phyloP scores from a whole-genome alignment of 768 basidiomycete species.

The Trichaptum fuscoviolaceum region DNA sequence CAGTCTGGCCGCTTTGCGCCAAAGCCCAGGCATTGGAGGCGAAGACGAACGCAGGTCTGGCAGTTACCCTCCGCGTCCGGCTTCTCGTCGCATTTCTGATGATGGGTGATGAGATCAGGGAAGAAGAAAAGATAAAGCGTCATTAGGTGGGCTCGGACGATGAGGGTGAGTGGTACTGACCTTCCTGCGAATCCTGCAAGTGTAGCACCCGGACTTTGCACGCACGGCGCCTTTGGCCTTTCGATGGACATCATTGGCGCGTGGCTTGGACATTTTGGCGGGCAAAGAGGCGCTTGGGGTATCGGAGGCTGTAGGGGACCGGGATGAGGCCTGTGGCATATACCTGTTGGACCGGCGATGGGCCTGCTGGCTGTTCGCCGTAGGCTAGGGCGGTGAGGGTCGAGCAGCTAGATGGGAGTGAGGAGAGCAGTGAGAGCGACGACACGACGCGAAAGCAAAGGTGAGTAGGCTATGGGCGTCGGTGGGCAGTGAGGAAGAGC shows the following conservation, averaged over 20 bases:
- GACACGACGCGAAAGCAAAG: too few relatives aligned
- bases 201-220: conserved; percentile 87
- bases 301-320: conserved; percentile 30
- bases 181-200: conserved; percentile 83
- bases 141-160: too few relatives aligned
- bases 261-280: conserved; percentile 41
- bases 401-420: conserved; percentile 8
- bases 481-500: conserved; percentile 15
- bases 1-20: conserved; percentile 83
- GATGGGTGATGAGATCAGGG: conserved; percentile 2
- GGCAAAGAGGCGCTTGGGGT: conserved; percentile 26
- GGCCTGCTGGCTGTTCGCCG: not conserved
- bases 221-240: conserved; percentile 79
- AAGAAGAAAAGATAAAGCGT: not conserved
- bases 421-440: conserved; percentile 25
- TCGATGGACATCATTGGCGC: conserved; percentile 46
- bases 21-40: conserved; percentile 81
- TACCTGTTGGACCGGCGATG: conserved; percentile 15
- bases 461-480: too few relatives aligned
- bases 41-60: conserved; percentile 71
- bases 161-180: conserved; percentile 32
- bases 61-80: conserved; percentile 57
- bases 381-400: conserved; percentile 3
- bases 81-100: conserved; percentile 81
- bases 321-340: conserved; percentile 16